Percentiles rank a stretch among this genome's conserved stretches.
Evolutionary conservation across 345 rosid species (phyloP).

Genomic region (Microthlaspi erraticum): DNA sequence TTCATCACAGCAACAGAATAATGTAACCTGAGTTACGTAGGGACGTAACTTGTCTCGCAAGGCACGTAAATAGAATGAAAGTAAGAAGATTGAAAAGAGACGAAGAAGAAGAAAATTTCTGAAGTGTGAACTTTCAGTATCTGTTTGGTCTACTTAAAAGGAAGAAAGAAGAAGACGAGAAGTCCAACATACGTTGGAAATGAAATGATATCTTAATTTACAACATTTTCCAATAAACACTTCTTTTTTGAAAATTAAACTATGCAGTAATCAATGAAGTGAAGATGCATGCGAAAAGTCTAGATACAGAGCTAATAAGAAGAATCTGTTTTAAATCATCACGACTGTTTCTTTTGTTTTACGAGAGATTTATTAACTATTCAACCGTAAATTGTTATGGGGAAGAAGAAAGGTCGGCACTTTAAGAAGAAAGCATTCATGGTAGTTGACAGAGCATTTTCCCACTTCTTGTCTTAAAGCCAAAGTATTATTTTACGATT

Average conservation of each 20-base stretch:
- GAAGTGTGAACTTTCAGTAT: neutral
- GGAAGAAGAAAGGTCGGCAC: neutral
- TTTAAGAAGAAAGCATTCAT: neutral
- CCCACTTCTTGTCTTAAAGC: too few relatives aligned
- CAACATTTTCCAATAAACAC: too few relatives aligned
- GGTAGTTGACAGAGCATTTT: neutral
- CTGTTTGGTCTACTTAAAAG: neutral
- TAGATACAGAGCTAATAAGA: too few relatives aligned
- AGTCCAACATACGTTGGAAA: neutral
- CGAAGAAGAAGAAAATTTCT: neutral
- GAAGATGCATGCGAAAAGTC: too few relatives aligned
- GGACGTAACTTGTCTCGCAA: neutral
- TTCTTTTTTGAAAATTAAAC: too few relatives aligned
- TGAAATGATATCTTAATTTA: too few relatives aligned
- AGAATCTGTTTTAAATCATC: too few relatives aligned
- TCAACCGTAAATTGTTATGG: neutral
- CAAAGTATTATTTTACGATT: too few relatives aligned
- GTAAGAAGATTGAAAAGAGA: neutral
- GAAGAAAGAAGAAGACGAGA: slow-evolving; percentile 11
- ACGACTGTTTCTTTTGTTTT: neutral
- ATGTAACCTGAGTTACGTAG: neutral
- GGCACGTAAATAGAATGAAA: neutral
- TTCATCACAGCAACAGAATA: neutral
- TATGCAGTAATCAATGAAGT: too few relatives aligned
- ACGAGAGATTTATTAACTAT: neutral